These are phyloP conservation scores for Purpureocillium lavendulum DNA, from an alignment of 2,329 filamentous ascomycete genomes.

Conservation along the genomic window DNA sequence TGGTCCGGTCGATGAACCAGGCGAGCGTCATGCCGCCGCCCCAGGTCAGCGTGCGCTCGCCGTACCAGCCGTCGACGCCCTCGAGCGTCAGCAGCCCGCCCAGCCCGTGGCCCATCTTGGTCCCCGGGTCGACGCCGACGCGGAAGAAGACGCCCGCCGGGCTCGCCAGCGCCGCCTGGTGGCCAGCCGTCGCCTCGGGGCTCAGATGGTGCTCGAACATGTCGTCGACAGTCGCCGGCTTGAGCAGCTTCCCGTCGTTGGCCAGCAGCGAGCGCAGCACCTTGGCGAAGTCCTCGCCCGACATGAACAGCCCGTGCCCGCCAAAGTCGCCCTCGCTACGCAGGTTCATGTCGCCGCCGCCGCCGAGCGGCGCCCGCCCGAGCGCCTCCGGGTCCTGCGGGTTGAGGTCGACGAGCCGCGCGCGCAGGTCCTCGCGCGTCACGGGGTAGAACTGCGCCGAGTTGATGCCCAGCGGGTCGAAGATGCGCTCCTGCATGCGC, in stretches of 20 bases:
- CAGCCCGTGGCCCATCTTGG: constrained; percentile 29
- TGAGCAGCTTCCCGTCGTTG: constrained; percentile 40
- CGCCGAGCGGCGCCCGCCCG: too few species aligned
- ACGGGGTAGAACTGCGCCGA: constrained; percentile 29
- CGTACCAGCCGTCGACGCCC: constrained; percentile 33
- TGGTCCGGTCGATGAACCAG: constrained; percentile 42
- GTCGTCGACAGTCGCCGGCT: constrained; percentile 26
- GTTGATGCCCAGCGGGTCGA: constrained; percentile 30
- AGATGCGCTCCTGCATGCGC: constrained; percentile 35
- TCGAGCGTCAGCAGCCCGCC: constrained; percentile 31
- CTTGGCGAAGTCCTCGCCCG: too few species aligned
- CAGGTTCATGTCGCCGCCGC: too few species aligned
- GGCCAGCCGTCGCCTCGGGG: constrained; percentile 14
- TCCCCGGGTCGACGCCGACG: constrained; percentile 19
- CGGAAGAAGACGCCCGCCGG: constrained; percentile 26
- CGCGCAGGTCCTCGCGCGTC: constrained; percentile 13
- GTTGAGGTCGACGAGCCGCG: constrained; percentile 26
- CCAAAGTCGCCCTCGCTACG: constrained; percentile 13
- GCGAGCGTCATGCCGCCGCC: constrained; percentile 34
- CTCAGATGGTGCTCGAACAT: constrained; percentile 40
- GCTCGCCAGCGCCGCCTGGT: constrained; percentile 18
- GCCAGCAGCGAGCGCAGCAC: constrained; percentile 28
- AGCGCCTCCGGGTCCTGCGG: constrained; percentile 20
- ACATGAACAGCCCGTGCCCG: too few species aligned
- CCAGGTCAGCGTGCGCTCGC: constrained; percentile 33